Conservation (phyloP, 768 basidiomycete species). For the Boletus coccyginus region DNA sequence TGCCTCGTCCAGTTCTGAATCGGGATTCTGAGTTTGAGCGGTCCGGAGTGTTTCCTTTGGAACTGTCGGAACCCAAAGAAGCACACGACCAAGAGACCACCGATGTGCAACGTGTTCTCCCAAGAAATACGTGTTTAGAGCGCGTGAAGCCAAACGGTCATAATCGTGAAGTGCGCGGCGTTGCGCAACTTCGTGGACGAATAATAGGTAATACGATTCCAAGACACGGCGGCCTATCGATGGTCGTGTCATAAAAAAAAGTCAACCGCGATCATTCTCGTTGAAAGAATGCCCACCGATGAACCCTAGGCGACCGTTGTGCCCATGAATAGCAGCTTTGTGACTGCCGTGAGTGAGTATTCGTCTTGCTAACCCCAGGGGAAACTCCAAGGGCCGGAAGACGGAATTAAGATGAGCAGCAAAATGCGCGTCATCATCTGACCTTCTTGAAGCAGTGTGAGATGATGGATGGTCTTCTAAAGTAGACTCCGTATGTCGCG, state of each 20-base stretch:
- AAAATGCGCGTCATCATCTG: conserved; percentile 29
- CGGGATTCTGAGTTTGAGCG: conserved; percentile 12
- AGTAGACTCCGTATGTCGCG: conserved; percentile 1
- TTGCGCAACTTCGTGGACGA: conserved; percentile 56
- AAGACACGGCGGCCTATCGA: conserved; percentile 70
- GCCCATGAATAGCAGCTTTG: conserved; percentile 58
- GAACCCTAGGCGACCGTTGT: conserved; percentile 71
- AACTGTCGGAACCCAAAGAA: conserved; percentile 72
- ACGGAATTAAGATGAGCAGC: conserved; percentile 58
- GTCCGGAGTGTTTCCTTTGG: conserved; percentile 33
- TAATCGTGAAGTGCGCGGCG: conserved; percentile 51
- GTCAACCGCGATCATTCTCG: background rate
- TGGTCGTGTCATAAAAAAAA: background rate
- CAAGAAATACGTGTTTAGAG: conserved; percentile 66
- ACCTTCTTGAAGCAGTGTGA: background rate
- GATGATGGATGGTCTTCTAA: conserved; percentile 2
- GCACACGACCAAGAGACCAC: conserved; percentile 73
- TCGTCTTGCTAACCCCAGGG: conserved; percentile 65
- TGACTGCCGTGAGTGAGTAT: conserved; percentile 80
- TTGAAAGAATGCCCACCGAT: conserved; percentile 45
- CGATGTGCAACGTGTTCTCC: conserved; percentile 70
- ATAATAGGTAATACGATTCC: conserved; percentile 70
- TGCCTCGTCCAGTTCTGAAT: conserved; percentile 28
- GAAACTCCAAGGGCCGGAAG: conserved; percentile 67
- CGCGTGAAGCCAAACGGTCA: conserved; percentile 52